These are phyloP conservation scores for Spinellus fusiger DNA, from an alignment of 192 early-diverging fungal species.

Conservation along the genomic window DNA sequence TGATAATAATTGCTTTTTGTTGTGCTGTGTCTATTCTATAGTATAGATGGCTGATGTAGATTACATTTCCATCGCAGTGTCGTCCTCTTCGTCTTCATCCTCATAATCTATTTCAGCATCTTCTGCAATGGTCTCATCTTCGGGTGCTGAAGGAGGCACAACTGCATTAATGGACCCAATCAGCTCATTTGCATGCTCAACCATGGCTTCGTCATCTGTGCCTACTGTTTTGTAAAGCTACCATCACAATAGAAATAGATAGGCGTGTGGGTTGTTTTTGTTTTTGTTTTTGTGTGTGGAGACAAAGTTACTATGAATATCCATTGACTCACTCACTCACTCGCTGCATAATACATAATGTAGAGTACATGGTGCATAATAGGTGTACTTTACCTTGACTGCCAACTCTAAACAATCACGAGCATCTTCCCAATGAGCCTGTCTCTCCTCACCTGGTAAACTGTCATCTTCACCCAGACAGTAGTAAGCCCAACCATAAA, in stretches of 20 bases:
- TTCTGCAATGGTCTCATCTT: constrained; percentile 43
- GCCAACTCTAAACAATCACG: constrained; percentile 69
- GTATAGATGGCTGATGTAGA: too few relatives aligned
- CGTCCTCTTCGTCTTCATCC: constrained; percentile 36
- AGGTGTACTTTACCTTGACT: constrained; percentile 39
- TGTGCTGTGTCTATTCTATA: too few relatives aligned
- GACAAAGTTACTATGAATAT: not conserved
- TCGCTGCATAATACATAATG: not conserved
- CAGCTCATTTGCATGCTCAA: constrained; percentile 67
- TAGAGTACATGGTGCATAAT: not conserved
- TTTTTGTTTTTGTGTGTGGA: constrained; percentile 4
- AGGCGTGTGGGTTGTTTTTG: constrained; percentile 22
- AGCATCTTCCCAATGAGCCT: constrained; percentile 62
- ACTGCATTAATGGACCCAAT: constrained; percentile 50
- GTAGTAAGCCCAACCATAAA: constrained; percentile 93
- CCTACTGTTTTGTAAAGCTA: constrained; percentile 57
- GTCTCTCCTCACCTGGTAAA: constrained; percentile 42
- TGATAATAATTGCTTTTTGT: too few relatives aligned
- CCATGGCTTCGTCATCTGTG: constrained; percentile 60
- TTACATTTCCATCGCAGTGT: constrained; percentile 27
- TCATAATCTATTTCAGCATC: constrained; percentile 56
- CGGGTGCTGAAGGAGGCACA: constrained; percentile 39
- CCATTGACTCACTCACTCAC: not conserved
- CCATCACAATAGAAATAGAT: constrained; percentile 1
- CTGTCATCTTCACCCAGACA: constrained; percentile 56